Evolutionary conservation across 2,329 filamentous ascomycete genomes (phyloP).

Genomic region (Aspergillus sp.): DNA sequence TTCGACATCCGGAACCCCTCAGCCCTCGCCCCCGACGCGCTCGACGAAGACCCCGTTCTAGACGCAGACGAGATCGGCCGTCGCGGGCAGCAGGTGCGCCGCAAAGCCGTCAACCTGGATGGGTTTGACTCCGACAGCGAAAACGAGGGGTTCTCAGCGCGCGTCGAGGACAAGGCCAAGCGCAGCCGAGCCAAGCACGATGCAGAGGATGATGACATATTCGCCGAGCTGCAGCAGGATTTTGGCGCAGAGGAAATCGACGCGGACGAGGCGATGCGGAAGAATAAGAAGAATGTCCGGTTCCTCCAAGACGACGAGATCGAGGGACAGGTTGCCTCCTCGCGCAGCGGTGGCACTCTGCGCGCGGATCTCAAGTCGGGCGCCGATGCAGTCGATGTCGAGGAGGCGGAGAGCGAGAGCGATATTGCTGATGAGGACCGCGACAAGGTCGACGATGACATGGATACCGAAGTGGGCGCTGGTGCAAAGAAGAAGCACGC

Average conservation of each 20-base stretch:
- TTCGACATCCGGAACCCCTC: slow-evolving; percentile 95
- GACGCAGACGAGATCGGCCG: slow-evolving; percentile 87
- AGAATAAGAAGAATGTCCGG: slow-evolving; percentile 53
- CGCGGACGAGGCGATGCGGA: slow-evolving; percentile 42
- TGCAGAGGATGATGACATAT: slow-evolving; percentile 62
- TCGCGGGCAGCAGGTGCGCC: slow-evolving; percentile 63
- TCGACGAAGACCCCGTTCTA: slow-evolving; percentile 64
- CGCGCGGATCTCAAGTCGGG: slow-evolving; percentile 44
- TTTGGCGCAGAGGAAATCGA: slow-evolving; percentile 45
- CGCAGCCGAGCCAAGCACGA: slow-evolving; percentile 23
- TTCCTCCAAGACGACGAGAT: slow-evolving; percentile 59
- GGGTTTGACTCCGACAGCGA: slow-evolving; percentile 92
- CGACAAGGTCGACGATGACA: slow-evolving; percentile 62
- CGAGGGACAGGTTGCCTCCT: slow-evolving; percentile 65
- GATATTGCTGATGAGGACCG: slow-evolving; percentile 57
- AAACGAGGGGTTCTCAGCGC: slow-evolving; percentile 76
- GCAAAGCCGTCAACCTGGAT: slow-evolving; percentile 90
- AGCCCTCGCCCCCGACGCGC: slow-evolving; percentile 72
- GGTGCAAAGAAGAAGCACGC: slow-evolving; percentile 88
- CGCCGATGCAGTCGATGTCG: slow-evolving; percentile 48
- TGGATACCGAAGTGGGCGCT: slow-evolving; percentile 83
- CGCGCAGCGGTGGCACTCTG: slow-evolving; percentile 65
- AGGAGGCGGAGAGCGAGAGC: slow-evolving; percentile 50
- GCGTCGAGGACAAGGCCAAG: slow-evolving; percentile 53
- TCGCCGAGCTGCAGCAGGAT: slow-evolving; percentile 60